Base-by-base conservation (phyloP, 2,329 filamentous ascomycete species). In the Beauveria sp. region DNA sequence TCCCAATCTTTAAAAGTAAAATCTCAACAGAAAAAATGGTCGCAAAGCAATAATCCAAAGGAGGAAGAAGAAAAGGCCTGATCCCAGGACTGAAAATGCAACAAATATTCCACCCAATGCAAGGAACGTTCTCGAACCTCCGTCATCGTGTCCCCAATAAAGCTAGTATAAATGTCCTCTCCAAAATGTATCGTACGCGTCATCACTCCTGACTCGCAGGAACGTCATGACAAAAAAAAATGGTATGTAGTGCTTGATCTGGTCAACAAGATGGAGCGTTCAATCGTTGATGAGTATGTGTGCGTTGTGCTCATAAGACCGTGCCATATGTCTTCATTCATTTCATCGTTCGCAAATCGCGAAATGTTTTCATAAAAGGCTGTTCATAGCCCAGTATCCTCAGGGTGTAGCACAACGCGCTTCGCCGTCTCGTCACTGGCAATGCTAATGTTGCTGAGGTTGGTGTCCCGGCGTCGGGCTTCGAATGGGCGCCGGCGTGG, bases 381-480 rank as follows among this genome's bases (percentile, higher is more conserved):
- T 28, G n/a, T 46, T 46, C n/a, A 60, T 45, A 31, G 20, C 3
- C 59, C 46, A 5, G 20, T 3, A 24, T 72, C 70, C 64, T 72
- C 74, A 63, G 72, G 72, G 64, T 75, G 70, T 55, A 76, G 67
- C 45, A 74, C 65, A 20, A 84, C 69, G 69, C 85, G 85, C 74
- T 86, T 87, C 45, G 85, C 85, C 49, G 85, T 88, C 66, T 87
- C 85, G 1, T 83, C 85, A 68, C 84, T 87, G 38, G 80, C 82
- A 31, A 83, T 81, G 65, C 83, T 86, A 1, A 81, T 82, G 66
- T 85, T 84, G 60, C 83, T 86, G 1, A 81, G 81, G 65, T 85
- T 83, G 53, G 84, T 87, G 65, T 84, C 82, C 38, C 85, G 79
- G 62, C 84, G 77, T 63, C 74, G 75, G 2, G 78, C 73, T 51